These are phyloP conservation scores for Chrysoporthe austroafricana DNA, from an alignment of 2,329 filamentous ascomycete species.

Conservation along the genomic window DNA sequence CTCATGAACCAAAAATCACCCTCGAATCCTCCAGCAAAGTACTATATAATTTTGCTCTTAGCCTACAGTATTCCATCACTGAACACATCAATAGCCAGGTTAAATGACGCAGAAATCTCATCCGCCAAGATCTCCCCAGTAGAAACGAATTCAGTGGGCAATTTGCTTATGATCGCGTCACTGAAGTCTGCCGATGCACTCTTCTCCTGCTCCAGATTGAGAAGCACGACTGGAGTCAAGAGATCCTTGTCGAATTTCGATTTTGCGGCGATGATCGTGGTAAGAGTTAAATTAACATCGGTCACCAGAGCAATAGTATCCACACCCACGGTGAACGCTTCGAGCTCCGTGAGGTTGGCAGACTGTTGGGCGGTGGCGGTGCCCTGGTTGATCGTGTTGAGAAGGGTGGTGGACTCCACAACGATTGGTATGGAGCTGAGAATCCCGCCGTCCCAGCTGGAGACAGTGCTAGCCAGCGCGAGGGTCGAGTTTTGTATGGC, in stretches of 20 bases:
- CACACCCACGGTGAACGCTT: constrained; percentile 44
- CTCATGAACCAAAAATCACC: not conserved
- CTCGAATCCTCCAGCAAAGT: not conserved
- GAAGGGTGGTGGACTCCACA: constrained; percentile 42
- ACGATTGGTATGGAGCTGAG: constrained; percentile 47
- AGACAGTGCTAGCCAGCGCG: constrained; percentile 41
- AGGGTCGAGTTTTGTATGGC: constrained; percentile 40
- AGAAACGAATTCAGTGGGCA: constrained; percentile 40
- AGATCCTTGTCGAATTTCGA: constrained; percentile 49
- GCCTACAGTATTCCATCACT: constrained; percentile 17
- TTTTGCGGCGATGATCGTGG: constrained; percentile 44
- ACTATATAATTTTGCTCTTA: not conserved
- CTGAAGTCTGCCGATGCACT: constrained; percentile 45
- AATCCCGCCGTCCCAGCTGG: constrained; percentile 44
- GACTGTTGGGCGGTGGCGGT: constrained; percentile 43
- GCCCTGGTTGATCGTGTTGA: constrained; percentile 45
- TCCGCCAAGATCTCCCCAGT: constrained; percentile 42
- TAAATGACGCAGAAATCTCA: constrained; percentile 45
- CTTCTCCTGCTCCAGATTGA: constrained; percentile 47
- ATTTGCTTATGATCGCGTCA: constrained; percentile 43
- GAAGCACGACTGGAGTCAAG: constrained; percentile 47
- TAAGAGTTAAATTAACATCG: constrained; percentile 45
- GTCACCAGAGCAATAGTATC: constrained; percentile 41
- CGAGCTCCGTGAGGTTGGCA: constrained; percentile 41
- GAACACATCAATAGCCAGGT: constrained; percentile 41